Base-by-base conservation (phyloP, 78 protist species). In the Polysphondylium violaceum region DNA sequence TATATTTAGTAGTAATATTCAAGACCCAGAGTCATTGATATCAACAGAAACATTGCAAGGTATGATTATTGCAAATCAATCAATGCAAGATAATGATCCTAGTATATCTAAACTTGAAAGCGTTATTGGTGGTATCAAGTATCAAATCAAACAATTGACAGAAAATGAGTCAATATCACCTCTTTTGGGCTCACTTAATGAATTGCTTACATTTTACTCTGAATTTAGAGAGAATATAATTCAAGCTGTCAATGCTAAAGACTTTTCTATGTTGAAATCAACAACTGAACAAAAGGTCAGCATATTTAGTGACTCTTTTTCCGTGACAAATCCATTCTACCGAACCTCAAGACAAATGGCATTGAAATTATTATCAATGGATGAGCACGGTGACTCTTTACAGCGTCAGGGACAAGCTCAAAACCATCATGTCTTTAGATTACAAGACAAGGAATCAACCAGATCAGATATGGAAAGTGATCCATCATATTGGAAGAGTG, bases 181-280 rank as follows among this genome's bases (percentile, higher is more conserved):
- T 47, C 53, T 47, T 47, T 47, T 47, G 53, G 53, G 53, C 53
- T 47, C 53, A 47, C 53, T 47, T 47, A 11, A 47, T 47, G 53
- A 47, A 47, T 47, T 47, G 53, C 53, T 47, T 47, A 47, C 53
- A 47, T 47, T 47, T 47, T 47, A 47, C 53, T 47, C 53, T 47
- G 53, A 47, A 47, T 47, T 47, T 47, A 47, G 53, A 47, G 53
- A 47, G 8, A 47, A 47, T 47, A 47, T 47, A 14, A 47, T 47
- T 47, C 53, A 47, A 47, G 53, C 53, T 47, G 53, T 47, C 53
- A 47, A 47, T 47, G 53, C 53, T 47, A 47, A 47, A 47, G 53
- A 47, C 53, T 47, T 47, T 47, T 11, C 53, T 14, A 47, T 47
- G 53, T 47, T 47, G 53, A 47, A 47, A 47, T 47, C 53, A 47